Conservation (phyloP, 176 grass and related monocot species). For the Oryza nivara region DNA sequence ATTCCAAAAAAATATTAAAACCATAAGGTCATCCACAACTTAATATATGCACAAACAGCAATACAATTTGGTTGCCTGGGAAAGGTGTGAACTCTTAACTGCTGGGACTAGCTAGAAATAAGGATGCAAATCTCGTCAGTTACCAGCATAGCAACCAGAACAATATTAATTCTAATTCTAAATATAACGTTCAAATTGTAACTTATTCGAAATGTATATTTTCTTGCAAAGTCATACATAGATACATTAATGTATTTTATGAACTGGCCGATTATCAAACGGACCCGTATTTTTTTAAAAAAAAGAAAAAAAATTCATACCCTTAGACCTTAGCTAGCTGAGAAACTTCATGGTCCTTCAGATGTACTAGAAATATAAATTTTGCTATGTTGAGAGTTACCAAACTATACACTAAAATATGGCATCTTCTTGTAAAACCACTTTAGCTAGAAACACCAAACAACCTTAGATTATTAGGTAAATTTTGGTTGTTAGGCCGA, state of each 20-base stretch:
- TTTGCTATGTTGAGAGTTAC: too few relatives aligned
- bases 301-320: background rate
- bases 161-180: too few relatives aligned
- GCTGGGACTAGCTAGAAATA: background rate
- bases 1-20: background rate
- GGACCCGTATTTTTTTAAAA: background rate
- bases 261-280: background rate
- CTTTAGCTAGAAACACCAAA: background rate
- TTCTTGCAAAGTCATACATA: background rate
- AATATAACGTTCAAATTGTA: background rate
- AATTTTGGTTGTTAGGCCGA: slow-evolving; percentile 27
- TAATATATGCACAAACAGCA: too few relatives aligned
- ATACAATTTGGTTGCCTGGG: background rate
- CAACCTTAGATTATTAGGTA: slow-evolving; percentile 14
- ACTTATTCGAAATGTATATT: background rate
- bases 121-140: background rate
- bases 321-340: background rate
- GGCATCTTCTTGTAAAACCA: too few relatives aligned
- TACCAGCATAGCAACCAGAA: too few relatives aligned
- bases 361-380: too few relatives aligned
- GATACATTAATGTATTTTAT: background rate
- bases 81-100: background rate
- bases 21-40: background rate
- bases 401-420: too few relatives aligned
- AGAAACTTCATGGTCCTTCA: too few relatives aligned